Evolutionary conservation across 345 rosid species (phyloP).

Genomic region (Schrenkiella parvula): DNA sequence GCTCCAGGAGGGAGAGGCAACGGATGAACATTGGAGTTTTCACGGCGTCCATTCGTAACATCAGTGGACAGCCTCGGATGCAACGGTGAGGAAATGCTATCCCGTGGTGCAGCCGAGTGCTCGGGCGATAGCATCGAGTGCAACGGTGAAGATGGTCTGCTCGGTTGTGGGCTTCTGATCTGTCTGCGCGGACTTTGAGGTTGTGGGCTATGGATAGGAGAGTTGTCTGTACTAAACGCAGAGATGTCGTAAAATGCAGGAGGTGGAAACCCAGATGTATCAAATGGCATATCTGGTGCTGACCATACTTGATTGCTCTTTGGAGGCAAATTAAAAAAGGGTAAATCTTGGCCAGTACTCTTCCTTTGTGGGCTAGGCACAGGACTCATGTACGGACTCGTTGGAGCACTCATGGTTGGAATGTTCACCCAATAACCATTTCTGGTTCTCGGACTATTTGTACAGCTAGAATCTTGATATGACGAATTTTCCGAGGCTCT

Average conservation of each 20-base stretch:
- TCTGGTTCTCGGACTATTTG: slow-evolving; percentile 32
- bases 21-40: slow-evolving; percentile 57
- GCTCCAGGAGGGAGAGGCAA: slow-evolving; percentile 96
- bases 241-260: slow-evolving; percentile 49
- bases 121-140: slow-evolving; percentile 42
- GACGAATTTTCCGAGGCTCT: slow-evolving; percentile 37
- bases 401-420: slow-evolving; percentile 64
- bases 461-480: slow-evolving; percentile 27
- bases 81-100: slow-evolving; percentile 48
- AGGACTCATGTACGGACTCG: slow-evolving; percentile 62
- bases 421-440: slow-evolving; percentile 42
- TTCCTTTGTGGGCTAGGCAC: slow-evolving; percentile 50
- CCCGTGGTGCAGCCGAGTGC: slow-evolving; percentile 34
- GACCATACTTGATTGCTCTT: slow-evolving; percentile 69
- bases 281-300: slow-evolving; percentile 69
- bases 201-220: slow-evolving; percentile 75
- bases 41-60: slow-evolving; percentile 37
- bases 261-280: slow-evolving; percentile 51
- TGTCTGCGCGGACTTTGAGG: slow-evolving; percentile 46
- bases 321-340: slow-evolving; percentile 39
- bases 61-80: slow-evolving; percentile 45
- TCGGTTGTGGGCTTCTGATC: slow-evolving; percentile 42
- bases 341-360: slow-evolving; percentile 37
- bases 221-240: slow-evolving; percentile 52
- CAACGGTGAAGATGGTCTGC: slow-evolving; percentile 45